Evolutionary conservation across 225 moss, liverwort and hornwort genomes (phyloP), one percentile per base, ranked within the genome.

Genomic region (Sphagnum tenellum): DNA sequence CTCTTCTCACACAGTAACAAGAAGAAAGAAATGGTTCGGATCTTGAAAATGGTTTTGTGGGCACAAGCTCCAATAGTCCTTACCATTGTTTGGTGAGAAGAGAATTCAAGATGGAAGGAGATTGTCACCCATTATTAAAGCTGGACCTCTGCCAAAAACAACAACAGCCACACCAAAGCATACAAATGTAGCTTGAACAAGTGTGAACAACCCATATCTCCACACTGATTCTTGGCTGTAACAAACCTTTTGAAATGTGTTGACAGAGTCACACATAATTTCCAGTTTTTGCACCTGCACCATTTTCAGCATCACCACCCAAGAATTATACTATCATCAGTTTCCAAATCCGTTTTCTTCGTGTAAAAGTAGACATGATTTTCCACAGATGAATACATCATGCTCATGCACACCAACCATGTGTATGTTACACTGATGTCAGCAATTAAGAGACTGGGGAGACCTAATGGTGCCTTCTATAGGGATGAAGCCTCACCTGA

Each of bases 131-230:
- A 29, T 29, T 29, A 63, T 48, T 46, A 63, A 45, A 12, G 50
- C 13, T 53, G 64, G 64, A 5, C 53, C 64, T 53, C 64, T 65
- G 44, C 64, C 52, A 53, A 65, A 65, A 65, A 65, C 64, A 65
- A 65, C 64, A 44, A 65, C 8, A 52, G 7, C 50, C 29, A 65
- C n/a, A 44, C 51, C 64, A 52, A 65, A 53, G 53, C 64, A 65
- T 65, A 65, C 53, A 12, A 65, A 55, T 9, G 29, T 7, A 44
- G 54, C 64, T 53, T 65, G 64, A 45, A 65, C 52, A 29, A 65
- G 51, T 12, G 64, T 65, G 3, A 65, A 52, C 10, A 65, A 52
- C 44, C 64, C 64, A 45, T 65, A 53, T 65, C 50, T 65, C 64
- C 64, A 65, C 44, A 52, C 64, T 45, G 64, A 50, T 53, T 65